Evolutionary conservation across 176 grass and related monocot species (phyloP).

Genomic region (Carex kokanica): DNA sequence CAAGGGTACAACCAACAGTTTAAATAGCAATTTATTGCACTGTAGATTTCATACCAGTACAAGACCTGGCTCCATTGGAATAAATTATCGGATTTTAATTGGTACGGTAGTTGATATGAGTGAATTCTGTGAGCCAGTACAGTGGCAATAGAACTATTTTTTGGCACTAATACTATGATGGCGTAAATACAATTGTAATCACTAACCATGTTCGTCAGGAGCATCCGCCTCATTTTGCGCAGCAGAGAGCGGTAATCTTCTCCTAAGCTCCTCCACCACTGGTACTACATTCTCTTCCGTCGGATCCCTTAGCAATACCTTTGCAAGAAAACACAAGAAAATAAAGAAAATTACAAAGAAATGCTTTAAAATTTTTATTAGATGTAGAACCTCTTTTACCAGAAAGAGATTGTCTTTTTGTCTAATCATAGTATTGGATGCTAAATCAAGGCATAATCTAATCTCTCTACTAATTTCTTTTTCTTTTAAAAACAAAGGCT

Average conservation of each 20-base stretch:
- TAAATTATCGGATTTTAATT: not conserved
- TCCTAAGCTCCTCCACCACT: slow-evolving; percentile 76
- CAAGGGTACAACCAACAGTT: not conserved
- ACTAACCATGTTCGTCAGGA: slow-evolving; percentile 73
- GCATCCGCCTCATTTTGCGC: slow-evolving; percentile 61
- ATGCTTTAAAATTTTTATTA: not conserved
- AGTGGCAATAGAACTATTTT: not conserved
- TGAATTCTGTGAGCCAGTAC: not conserved
- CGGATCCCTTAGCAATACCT: slow-evolving; percentile 90
- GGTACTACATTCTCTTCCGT: slow-evolving; percentile 75
- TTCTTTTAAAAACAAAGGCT: not conserved
- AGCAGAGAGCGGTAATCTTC: slow-evolving; percentile 44
- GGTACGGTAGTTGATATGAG: not conserved
- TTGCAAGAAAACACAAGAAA: slow-evolving; percentile 6
- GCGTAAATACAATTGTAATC: not conserved
- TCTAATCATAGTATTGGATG: too few relatives aligned
- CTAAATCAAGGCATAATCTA: not conserved
- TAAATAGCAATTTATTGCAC: not conserved
- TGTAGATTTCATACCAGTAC: not conserved
- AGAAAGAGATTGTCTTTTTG: too few relatives aligned
- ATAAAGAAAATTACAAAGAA: not conserved
- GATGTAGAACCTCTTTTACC: too few relatives aligned
- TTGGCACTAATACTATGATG: not conserved
- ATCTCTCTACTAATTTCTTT: not conserved
- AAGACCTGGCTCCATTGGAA: not conserved